A percentile compares a stretch with the other conserved stretches of the same genome.
Conservation (phyloP, 192 early-diverging fungal genomes). For the Rhizophagus sp. region DNA sequence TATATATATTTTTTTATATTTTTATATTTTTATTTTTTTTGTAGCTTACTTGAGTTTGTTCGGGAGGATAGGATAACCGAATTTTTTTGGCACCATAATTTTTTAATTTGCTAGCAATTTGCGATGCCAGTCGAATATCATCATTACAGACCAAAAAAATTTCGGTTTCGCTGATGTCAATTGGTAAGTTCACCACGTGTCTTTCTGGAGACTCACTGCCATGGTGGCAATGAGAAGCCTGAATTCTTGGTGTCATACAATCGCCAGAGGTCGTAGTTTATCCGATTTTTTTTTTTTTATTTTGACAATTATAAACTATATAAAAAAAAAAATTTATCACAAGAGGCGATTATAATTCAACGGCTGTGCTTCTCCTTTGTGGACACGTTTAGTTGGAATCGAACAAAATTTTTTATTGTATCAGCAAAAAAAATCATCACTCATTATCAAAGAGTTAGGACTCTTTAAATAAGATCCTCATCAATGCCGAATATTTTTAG, state of each 20-base stretch:
- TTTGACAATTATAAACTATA: neutral
- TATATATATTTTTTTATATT: no score
- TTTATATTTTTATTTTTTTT: neutral
- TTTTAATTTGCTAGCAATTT: neutral
- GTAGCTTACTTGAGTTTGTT: neutral
- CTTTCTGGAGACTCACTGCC: neutral
- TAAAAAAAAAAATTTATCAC: neutral
- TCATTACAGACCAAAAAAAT: constrained; percentile 1
- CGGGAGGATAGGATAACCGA: neutral
- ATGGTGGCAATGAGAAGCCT: neutral
- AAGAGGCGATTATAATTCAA: neutral
- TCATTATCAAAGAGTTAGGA: neutral
- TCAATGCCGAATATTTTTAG: neutral
- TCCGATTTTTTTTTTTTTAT: neutral
- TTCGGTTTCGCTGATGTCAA: neutral
- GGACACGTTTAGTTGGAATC: neutral
- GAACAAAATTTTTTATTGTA: neutral
- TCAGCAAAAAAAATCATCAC: neutral
- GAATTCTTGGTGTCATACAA: neutral
- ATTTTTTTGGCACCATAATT: neutral
- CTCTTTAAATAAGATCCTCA: neutral
- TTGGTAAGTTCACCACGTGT: neutral
- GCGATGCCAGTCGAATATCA: neutral
- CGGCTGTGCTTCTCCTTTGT: neutral
- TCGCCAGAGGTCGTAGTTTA: neutral